Evolutionary conservation across 768 basidiomycete genomes (phyloP).

Genomic region (Termitomyces sp.): DNA sequence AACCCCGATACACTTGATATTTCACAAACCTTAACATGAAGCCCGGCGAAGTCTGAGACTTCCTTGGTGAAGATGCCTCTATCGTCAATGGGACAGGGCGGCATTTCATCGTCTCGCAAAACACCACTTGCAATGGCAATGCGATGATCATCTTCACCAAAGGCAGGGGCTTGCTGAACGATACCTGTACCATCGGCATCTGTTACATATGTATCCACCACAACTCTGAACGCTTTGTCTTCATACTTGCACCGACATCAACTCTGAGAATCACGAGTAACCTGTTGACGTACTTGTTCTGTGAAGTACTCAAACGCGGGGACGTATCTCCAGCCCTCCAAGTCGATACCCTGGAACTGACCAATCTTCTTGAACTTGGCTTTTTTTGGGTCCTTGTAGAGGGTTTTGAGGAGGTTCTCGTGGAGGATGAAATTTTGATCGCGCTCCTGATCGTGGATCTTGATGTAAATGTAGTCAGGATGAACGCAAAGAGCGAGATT

Average conservation of each 20-base stretch:
- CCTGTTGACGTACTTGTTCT: constrained; percentile 57
- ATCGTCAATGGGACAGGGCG: constrained; percentile 95
- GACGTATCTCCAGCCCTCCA: constrained; percentile 95
- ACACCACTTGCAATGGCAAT: constrained; percentile 83
- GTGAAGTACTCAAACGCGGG: constrained; percentile 97
- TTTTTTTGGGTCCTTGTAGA: constrained; percentile 97
- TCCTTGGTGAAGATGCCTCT: constrained; percentile 81
- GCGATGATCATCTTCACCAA: constrained; percentile 98
- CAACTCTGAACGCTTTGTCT: constrained; percentile 84
- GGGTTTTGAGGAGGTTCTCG: constrained; percentile 76
- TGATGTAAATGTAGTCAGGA: constrained; percentile 93
- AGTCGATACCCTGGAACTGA: constrained; percentile 83
- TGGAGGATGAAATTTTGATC: constrained; percentile 89
- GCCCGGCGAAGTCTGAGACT: constrained; percentile 85
- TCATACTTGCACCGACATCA: constrained; percentile 56
- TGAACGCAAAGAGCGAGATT: constrained; percentile 95
- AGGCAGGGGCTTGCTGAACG: constrained; percentile 97
- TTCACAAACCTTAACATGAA: constrained; percentile 75
- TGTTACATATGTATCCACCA: constrained; percentile 91
- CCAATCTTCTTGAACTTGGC: constrained; percentile 92
- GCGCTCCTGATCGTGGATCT: constrained; percentile 87
- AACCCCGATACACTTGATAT: background rate
- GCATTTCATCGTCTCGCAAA: constrained; percentile 83
- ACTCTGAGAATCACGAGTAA: background rate
- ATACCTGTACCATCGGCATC: constrained; percentile 94